Evolutionary conservation across 2,329 filamentous ascomycete species (phyloP), one percentile per base, ranked within the genome.

Genomic region (Trichoderma asperellum): DNA sequence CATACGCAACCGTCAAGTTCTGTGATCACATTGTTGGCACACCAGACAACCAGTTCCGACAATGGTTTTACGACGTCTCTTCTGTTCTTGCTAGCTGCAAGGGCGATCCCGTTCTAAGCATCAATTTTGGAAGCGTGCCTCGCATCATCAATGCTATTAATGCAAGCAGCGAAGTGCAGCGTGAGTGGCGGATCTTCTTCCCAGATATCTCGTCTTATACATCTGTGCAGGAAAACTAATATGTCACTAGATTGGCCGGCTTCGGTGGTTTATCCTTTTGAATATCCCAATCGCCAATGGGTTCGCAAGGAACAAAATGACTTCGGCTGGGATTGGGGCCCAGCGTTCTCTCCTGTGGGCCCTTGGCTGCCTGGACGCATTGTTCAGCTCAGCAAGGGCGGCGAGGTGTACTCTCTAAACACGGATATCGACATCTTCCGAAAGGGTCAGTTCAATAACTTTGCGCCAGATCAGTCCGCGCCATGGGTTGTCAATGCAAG

Each of bases 321-420:
- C 74, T 89, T 89, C 75, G 88, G 88, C 2, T 90, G 88, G 88
- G 87, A 89, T 70, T 88, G 87, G 87, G 86, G 86, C 11, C 86
- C 86, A 11, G 86, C 85, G 0, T 88, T 90, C 74, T 81, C 83
- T n/a, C 87, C 88, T 0, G 85, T 86, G n/a, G 88, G 88, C 2
- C 85, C 87, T 7, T 91, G 88, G 88, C 82, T 86, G 71, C 84
- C 87, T 53, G 87, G 85, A 1, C 87, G 84, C 74, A 76, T 88
- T 1, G 80, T 89, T 14, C 86, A 89, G 71, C 78, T 88, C 8
- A 74, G 76, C 21, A 53, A 71, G 29, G 68, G 49, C 18, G 52
- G 62, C 4, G 70, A 77, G 1, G 70, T 78, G 1, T 78, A 83
- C 40, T 73, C 78, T 18, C 73, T 86, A 29, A 73, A 76, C 55